Conservation (phyloP, 768 basidiomycete genomes). For the Xerocomellus dryophilus region DNA sequence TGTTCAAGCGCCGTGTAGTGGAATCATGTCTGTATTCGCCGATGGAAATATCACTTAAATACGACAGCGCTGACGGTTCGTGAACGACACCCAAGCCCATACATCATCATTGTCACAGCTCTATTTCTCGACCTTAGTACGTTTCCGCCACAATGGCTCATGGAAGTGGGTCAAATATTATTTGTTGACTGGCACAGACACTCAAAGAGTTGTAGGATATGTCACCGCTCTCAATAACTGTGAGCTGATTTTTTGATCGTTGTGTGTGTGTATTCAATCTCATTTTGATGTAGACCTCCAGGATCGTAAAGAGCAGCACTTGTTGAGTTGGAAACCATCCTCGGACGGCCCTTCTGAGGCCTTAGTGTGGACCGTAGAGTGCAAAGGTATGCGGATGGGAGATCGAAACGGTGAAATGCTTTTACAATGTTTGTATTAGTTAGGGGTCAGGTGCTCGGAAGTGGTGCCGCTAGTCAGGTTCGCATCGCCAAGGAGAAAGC, state of each 20-base stretch:
- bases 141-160: constrained; percentile 8
- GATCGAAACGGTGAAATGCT: not conserved
- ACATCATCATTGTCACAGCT: not conserved
- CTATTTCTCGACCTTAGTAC: not conserved
- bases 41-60: constrained; percentile 23
- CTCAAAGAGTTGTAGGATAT: constrained; percentile 28
- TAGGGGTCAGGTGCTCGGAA: constrained; percentile 45
- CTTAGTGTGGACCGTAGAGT: constrained; percentile 50
- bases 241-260: constrained; percentile 21
- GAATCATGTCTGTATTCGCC: constrained; percentile 4
- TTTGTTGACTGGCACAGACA: not conserved
- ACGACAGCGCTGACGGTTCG: constrained; percentile 1
- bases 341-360: constrained; percentile 41
- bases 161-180: constrained; percentile 18
- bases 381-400: constrained; percentile 46
- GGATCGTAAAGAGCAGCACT: constrained; percentile 22
- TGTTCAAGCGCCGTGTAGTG: not conserved
- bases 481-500: constrained; percentile 47
- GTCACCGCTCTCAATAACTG: constrained; percentile 46
- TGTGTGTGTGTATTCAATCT: not conserved
- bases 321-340: constrained; percentile 42
- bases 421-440: constrained; percentile 36
- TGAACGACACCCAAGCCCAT: not conserved
- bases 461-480: constrained; percentile 43
- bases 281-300: constrained; percentile 37